Base-by-base conservation (phyloP, 2,329 filamentous ascomycete species). In the Knufia fluminis region DNA sequence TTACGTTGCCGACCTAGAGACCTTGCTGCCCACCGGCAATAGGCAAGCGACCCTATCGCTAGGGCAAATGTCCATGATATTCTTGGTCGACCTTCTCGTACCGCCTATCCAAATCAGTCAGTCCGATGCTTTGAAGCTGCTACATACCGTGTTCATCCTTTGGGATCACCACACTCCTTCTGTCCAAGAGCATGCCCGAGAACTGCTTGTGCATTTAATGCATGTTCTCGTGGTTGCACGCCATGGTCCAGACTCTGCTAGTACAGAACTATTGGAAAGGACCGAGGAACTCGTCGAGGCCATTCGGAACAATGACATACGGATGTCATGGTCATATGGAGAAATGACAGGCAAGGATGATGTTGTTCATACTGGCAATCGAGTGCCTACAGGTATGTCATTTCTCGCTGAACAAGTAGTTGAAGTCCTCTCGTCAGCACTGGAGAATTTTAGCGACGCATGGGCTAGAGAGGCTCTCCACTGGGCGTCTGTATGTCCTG, bases 111-210 rank as follows among this genome's bases (percentile, higher is more conserved):
- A 89, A 46, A 74, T 97, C 14, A 76, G 79, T 1, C 74, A 81
- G 16, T 87, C 95, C 41, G 86, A 85, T 58, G 78, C 97, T 2
- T 88, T 91, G 1, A 77, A 94, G 22, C 72, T 98, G 17, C 72
- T 98, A 12, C 92, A 98, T 65, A 86, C 95, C 7, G 83, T 96
- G 3, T 83, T 91, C 10, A 88, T 97, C 2, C 77, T 97, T 1
- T 98, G 92, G 92, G 94, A 98, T 64, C 91, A 97, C 61, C 96
- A 98, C 61, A 95, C 87, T 1, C 82, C 87, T 2, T 78, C 96
- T 9, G 92, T 98, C 1, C 91, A 97, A 65, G 92, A 97, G 58
- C 91, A 98, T 66, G 90, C 94, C 24, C 82, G 90, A 43, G 92
- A 98, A 67, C 95, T 98, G 90, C 78, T 98, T 14, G 90, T 98